Conservation (phyloP, 2,329 filamentous ascomycete species). For the Helotiales sp. region DNA sequence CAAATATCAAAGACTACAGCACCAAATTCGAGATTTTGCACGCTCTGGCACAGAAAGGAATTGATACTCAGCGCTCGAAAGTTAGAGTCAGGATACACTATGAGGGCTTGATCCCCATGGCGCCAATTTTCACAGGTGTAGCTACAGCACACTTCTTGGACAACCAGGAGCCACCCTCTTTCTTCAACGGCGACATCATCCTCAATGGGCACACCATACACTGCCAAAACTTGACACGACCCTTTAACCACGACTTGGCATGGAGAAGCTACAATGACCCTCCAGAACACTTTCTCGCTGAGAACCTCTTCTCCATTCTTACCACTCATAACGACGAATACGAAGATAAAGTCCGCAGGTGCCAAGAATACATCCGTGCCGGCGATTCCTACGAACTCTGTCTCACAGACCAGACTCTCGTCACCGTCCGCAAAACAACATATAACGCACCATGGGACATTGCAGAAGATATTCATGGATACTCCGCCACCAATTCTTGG, state of each 20-base stretch:
- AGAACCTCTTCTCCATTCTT: conserved; percentile 22
- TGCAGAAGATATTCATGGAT: no score
- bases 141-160: neutral
- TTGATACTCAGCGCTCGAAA: neutral
- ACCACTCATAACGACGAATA: conserved; percentile 30
- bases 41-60: neutral
- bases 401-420: conserved; percentile 36
- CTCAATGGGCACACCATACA: neutral
- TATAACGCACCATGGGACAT: no score
- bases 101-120: neutral
- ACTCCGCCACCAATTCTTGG: conserved; percentile 25
- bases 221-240: neutral
- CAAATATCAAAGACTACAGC: neutral
- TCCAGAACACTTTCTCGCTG: no score
- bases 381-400: conserved; percentile 44
- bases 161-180: neutral
- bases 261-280: neutral
- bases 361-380: conserved; percentile 38
- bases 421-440: conserved; percentile 17
- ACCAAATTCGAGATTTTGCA: neutral
- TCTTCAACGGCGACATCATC: neutral
- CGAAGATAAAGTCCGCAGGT: conserved; percentile 36
- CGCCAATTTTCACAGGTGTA: conserved; percentile 4
- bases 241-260: neutral
- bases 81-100: neutral